Conservation (phyloP, 805 yeast genomes). For the Spathaspora hagerdaliae region DNA sequence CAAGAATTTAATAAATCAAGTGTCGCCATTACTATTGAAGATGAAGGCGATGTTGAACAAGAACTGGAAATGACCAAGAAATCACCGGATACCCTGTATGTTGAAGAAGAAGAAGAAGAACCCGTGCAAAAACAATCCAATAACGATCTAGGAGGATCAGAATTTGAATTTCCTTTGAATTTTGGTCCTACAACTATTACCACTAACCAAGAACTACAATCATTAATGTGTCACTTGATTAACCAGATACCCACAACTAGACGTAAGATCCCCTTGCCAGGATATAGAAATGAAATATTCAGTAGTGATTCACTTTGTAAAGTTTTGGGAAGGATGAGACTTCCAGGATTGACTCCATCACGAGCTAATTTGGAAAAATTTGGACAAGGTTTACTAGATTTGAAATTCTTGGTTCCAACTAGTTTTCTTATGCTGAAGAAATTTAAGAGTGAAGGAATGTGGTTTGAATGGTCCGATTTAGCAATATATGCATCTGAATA, state of each 20-base stretch:
- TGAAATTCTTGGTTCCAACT: constrained; percentile 26
- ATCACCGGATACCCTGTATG: neutral
- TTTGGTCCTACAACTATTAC: constrained; percentile 23
- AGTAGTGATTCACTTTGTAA: constrained; percentile 36
- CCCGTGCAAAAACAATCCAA: no score
- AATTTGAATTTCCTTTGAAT: constrained; percentile 26
- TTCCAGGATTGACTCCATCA: constrained; percentile 32
- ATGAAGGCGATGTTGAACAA: neutral
- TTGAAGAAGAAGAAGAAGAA: constrained; percentile 1
- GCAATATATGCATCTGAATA: constrained; percentile 13
- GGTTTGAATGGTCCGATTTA: constrained; percentile 42
- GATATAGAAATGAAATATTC: constrained; percentile 36
- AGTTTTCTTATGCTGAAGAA: constrained; percentile 29
- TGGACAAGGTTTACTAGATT: constrained; percentile 37
- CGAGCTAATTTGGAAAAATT: constrained; percentile 33
- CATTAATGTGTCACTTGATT: constrained; percentile 20
- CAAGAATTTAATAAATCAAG: constrained; percentile 24
- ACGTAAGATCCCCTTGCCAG: constrained; percentile 37
- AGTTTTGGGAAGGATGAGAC: constrained; percentile 18
- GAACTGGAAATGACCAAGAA: neutral
- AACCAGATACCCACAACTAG: constrained; percentile 19
- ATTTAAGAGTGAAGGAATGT: constrained; percentile 39
- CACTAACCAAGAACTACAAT: constrained; percentile 15
- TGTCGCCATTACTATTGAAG: neutral
- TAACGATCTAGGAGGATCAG: no score